Conservation (phyloP, 2,329 filamentous ascomycete species). For the Aureobasidium sp. region DNA sequence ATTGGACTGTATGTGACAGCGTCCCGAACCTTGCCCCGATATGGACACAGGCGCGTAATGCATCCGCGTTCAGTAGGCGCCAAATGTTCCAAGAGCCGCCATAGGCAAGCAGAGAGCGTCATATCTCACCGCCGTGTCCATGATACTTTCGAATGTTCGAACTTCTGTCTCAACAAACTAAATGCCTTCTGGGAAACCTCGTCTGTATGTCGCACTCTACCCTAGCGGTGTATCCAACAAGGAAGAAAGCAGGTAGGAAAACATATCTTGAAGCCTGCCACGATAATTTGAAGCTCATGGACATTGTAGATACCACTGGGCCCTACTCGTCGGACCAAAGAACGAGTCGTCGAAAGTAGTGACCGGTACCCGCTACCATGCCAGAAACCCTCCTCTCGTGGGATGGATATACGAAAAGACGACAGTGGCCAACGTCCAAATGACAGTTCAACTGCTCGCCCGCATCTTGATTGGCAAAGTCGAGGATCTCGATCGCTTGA, state of each 20-base stretch:
- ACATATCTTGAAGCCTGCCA: too few species aligned
- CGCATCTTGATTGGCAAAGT: background rate
- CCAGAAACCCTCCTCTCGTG: slow-evolving; percentile 7
- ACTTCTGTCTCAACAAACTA: background rate
- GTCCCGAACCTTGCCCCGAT: too few species aligned
- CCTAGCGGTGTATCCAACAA: slow-evolving; percentile 30
- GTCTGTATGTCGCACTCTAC: slow-evolving; percentile 39
- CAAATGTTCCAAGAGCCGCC: too few species aligned
- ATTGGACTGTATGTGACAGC: too few species aligned
- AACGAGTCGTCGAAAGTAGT: background rate
- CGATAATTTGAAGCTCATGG: too few species aligned
- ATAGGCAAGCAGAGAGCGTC: too few species aligned
- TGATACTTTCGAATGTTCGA: background rate
- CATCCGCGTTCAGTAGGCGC: too few species aligned
- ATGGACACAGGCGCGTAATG: too few species aligned
- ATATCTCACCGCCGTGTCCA: too few species aligned
- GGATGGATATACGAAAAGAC: slow-evolving; percentile 5
- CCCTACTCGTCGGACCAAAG: slow-evolving; percentile 18
- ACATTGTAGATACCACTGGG: slow-evolving; percentile 20
- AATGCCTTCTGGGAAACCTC: slow-evolving; percentile 21
- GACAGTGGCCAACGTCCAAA: background rate
- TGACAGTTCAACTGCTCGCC: background rate
- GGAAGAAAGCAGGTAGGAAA: slow-evolving; percentile 31
- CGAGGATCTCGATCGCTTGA: background rate
- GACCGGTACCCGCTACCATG: slow-evolving; percentile 15